Base-by-base conservation (phyloP, 2,329 filamentous ascomycete genomes). In the Fusarium sp. region DNA sequence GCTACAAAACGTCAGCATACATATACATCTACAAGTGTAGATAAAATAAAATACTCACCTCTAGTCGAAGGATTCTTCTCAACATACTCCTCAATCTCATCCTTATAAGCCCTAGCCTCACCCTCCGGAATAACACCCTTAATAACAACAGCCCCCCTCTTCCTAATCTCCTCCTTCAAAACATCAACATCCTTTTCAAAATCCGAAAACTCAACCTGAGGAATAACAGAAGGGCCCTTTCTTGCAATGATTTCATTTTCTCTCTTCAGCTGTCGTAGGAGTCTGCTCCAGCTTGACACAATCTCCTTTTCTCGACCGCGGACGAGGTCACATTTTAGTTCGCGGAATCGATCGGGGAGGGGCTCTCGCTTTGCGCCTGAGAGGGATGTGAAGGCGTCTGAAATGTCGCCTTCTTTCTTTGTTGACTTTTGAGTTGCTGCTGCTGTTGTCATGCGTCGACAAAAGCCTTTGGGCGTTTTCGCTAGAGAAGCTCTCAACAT, bases 31-130 rank as follows among this genome's bases (percentile, higher is more conserved):
- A 20, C 11, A 53, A 35, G 36, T 16, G 20, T 38, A 49, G 0
- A 24, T 3, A 9, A 31, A 3, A 24, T 3, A 9, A 31, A 3
- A 35, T 33, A 64, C 79, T 70, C 69, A 86, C 87, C 87, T 83
- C 84, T 87, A 5, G 90, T 91, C 5, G 83, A 84, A 0, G 90
- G 88, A 77, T 95, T 95, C 62, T 86, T 86, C 14, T 82, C 82
- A 8, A 93, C 88, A 74, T 95, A 95, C 9, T 89, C 87, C 70
- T 91, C 88, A 7, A 92, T 83, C 67, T 91, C 87, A 10, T 84
- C 84, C 81, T 95, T 95, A 75, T 90, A 93, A 2, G 83, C 85
- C 56, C 92, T 82, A 0, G 92, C 92, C 78, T 92, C 88, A 1
- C 83, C 80, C 73, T 90, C 87, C 0, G 91, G 87, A 16, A 95